Conservation (phyloP, 495 filamentous ascomycete species). For the Aspergillus conjunctus region DNA sequence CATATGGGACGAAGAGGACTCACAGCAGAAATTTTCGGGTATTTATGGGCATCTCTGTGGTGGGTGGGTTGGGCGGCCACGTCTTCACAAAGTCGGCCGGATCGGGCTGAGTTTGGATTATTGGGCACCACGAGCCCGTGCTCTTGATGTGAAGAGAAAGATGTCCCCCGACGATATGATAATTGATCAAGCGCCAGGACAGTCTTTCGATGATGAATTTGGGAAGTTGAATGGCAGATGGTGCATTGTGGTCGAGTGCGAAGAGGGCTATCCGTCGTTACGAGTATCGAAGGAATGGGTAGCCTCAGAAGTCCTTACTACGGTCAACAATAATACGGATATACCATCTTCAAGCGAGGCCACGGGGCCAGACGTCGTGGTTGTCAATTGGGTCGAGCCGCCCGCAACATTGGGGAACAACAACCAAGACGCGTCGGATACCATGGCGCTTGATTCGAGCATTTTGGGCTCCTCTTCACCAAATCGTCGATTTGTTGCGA, state of each 20-base stretch:
- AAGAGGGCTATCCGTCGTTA: conserved; percentile 51
- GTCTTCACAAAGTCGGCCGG: conserved; percentile 70
- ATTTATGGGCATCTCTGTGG: conserved; percentile 52
- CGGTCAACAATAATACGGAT: conserved; percentile 26
- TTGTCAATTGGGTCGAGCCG: conserved; percentile 55
- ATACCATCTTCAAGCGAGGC: conserved; percentile 28
- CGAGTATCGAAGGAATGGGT: conserved; percentile 53
- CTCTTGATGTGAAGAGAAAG: conserved; percentile 43
- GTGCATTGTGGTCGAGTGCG: conserved; percentile 48
- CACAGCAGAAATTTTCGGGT: conserved; percentile 46
- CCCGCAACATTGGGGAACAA: conserved; percentile 46
- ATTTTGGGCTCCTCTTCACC: conserved; percentile 55
- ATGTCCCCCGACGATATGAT: conserved; percentile 41
- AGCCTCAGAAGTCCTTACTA: conserved; percentile 35
- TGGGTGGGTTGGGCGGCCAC: conserved; percentile 69
- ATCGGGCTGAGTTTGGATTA: conserved; percentile 83
- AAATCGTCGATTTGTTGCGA: conserved; percentile 79
- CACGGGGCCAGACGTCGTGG: conserved; percentile 21
- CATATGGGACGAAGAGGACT: conserved; percentile 53
- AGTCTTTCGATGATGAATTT: conserved; percentile 21
- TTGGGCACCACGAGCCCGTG: conserved; percentile 69
- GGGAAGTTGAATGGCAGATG: conserved; percentile 34
- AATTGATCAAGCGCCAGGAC: conserved; percentile 35
- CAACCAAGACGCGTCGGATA: conserved; percentile 41
- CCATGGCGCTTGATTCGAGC: conserved; percentile 49